Evolutionary conservation across 2,329 filamentous ascomycete genomes (phyloP).

Genomic region (Pseudopyrenochaeta lycopersici): DNA sequence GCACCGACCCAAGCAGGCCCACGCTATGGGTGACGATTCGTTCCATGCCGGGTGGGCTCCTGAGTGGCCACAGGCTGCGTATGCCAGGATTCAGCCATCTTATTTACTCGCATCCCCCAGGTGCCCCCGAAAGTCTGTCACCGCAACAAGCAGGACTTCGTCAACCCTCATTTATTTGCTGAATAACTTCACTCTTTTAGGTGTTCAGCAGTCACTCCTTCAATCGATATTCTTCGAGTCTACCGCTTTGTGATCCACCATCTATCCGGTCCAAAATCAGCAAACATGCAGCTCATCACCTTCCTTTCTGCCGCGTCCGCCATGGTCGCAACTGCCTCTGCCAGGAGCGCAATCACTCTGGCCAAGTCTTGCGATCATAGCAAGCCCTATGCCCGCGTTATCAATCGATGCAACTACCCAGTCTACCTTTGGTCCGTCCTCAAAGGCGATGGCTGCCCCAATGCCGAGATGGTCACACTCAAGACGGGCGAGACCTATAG

Average conservation of each 20-base stretch:
- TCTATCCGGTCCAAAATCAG: constrained; percentile 19
- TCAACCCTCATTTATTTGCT: constrained; percentile 48
- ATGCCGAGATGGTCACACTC: constrained; percentile 31
- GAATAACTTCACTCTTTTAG: constrained; percentile 53
- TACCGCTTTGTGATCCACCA: constrained; percentile 21
- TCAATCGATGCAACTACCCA: constrained; percentile 50
- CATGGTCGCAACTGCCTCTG: constrained; percentile 40
- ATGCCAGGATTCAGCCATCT: constrained; percentile 40
- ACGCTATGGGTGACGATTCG: constrained; percentile 46
- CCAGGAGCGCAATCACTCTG: constrained; percentile 26
- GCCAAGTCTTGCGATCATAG: constrained; percentile 22
- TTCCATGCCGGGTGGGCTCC: constrained; percentile 38
- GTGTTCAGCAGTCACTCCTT: constrained; percentile 49
- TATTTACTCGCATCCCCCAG: constrained; percentile 50
- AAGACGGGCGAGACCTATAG: constrained; percentile 40
- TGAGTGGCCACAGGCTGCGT: constrained; percentile 38
- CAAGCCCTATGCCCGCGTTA: constrained; percentile 36
- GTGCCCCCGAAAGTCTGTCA: constrained; percentile 25
- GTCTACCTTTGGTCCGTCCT: constrained; percentile 52
- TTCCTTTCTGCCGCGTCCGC: constrained; percentile 39
- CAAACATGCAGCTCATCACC: constrained; percentile 47
- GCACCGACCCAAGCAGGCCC: constrained; percentile 40
- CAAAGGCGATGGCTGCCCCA: constrained; percentile 37
- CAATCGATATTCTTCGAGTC: constrained; percentile 28
- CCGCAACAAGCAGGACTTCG: constrained; percentile 50